Evolutionary conservation across 768 basidiomycete genomes (phyloP), one percentile per base, ranked within the genome.

Genomic region (Mrakia frigida): DNA sequence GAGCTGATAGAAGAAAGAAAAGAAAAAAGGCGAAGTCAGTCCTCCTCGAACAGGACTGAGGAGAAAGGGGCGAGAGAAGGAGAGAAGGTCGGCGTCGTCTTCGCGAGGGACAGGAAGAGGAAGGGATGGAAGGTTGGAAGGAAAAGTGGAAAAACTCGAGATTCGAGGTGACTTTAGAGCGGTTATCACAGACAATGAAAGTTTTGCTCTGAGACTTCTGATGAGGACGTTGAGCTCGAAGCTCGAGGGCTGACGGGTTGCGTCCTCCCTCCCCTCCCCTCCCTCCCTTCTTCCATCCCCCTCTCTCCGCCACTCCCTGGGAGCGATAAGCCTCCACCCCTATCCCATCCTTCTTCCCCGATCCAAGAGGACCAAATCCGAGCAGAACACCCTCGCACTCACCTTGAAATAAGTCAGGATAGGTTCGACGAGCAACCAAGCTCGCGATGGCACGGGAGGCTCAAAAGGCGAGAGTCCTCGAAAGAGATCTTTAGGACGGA

Each of bases 381-480:
- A n/a, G n/a, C n/a, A n/a, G n/a, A n/a, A n/a, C n/a, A n/a, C n/a
- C n/a, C n/a, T n/a, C n/a, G n/a, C n/a, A 46, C 75, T 41, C n/a
- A 76, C 75, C 0, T 56, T 56, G 41, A 71, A 37, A 5, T 25
- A n/a, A n/a, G 59, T 41, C 6, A 76, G 56, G 6, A 71, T 2
- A 16, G 75, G 75, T 23, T 70, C 68, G 6, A 76, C 7, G 23
- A 76, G 41, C 21, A 76, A 31, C 75, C 75, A 76, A 18, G 50
- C 39, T 7, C 41, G 16, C 6, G 69, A 28, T 7, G 56, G 59
- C 16, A 76, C 75, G 41, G 75, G 75, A 46, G 75, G 75, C 18
- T 76, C 75, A n/a, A 46, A 56, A 0, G 69, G 68, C 0, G 75
- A 76, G 31, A 71, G 68, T n/a, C 75, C 75, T 13, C 28, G 23